A percentile compares a stretch with the other conserved stretches of the same genome.
Evolutionary conservation across 2,329 filamentous ascomycete genomes (phyloP).

Genomic region (Diaporthe sp.): DNA sequence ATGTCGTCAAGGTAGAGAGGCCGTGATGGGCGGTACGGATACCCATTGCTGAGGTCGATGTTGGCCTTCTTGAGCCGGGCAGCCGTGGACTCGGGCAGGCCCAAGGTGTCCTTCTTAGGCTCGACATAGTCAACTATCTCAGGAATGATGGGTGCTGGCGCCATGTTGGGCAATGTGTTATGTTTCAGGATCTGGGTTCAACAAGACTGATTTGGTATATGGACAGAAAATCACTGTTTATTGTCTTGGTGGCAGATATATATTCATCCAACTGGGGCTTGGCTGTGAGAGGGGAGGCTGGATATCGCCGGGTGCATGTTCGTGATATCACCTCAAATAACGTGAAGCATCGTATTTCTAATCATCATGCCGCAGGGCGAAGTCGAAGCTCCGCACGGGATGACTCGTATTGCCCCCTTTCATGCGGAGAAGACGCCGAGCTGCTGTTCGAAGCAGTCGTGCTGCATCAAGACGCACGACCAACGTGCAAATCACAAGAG

Average conservation of each 20-base stretch:
- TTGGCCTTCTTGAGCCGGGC: constrained; percentile 76
- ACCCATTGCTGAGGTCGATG: constrained; percentile 78
- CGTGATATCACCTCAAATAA: constrained; percentile 18
- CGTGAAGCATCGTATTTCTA: constrained; percentile 38
- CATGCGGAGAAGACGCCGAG: constrained; percentile 32
- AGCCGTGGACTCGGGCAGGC: constrained; percentile 69
- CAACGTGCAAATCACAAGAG: constrained; percentile 37
- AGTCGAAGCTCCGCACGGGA: constrained; percentile 34
- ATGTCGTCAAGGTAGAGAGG: constrained; percentile 80
- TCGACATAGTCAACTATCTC: constrained; percentile 74
- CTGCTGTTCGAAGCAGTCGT: constrained; percentile 24
- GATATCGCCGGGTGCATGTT: neutral
- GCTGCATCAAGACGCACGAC: constrained; percentile 3
- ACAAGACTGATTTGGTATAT: neutral
- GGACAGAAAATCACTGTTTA: too few relatives aligned
- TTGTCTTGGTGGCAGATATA: constrained; percentile 30
- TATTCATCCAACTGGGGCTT: neutral
- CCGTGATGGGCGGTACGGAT: constrained; percentile 77
- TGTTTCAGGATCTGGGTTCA: neutral
- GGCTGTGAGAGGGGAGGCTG: neutral
- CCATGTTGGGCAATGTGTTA: constrained; percentile 51
- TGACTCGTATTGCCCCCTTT: neutral
- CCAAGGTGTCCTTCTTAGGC: constrained; percentile 75
- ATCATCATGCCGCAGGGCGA: constrained; percentile 17
- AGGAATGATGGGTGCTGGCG: constrained; percentile 71